phyloP scores from a whole-genome alignment of 805 yeast species.

The Wickerhamiella australiensis region DNA sequence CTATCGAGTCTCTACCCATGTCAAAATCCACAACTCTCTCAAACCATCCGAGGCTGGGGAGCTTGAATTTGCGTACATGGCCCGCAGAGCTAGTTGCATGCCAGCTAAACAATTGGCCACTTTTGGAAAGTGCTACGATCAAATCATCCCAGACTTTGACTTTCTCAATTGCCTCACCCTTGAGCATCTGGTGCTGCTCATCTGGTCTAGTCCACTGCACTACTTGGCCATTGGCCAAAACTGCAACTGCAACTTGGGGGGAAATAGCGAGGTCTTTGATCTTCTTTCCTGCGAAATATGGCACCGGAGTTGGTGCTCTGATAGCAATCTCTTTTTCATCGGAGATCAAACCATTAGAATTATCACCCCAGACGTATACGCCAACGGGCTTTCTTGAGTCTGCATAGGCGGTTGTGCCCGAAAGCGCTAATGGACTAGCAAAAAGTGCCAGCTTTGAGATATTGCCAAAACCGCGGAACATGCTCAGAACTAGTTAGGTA shows the following conservation, averaged over 20 bases:
- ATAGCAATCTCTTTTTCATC: constrained; percentile 27
- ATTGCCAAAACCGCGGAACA: constrained; percentile 3
- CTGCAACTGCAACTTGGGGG: constrained; percentile 38
- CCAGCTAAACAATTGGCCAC: constrained; percentile 30
- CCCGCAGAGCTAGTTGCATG: constrained; percentile 8
- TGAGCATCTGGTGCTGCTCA: constrained; percentile 32
- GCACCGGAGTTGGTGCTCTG: constrained; percentile 47
- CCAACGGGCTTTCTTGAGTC: constrained; percentile 30
- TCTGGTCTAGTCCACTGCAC: constrained; percentile 45
- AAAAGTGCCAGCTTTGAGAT: not conserved
- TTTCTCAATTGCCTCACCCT: constrained; percentile 34
- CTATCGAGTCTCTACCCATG: constrained; percentile 57
- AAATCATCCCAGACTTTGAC: constrained; percentile 26
- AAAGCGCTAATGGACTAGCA: constrained; percentile 2
- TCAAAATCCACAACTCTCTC: constrained; percentile 44
- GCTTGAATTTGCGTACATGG: constrained; percentile 12
- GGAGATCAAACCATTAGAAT: constrained; percentile 31
- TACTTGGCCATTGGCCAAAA: constrained; percentile 57
- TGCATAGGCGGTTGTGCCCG: constrained; percentile 13
- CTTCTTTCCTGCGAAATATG: constrained; percentile 49
- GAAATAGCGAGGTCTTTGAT: constrained; percentile 47
- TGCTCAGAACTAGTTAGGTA: not conserved
- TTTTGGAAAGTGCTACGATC: constrained; percentile 34
- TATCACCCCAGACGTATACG: constrained; percentile 53
- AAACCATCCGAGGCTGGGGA: constrained; percentile 27